Conservation (phyloP, 257 asterid genomes). For the Nicotiana attenuata region DNA sequence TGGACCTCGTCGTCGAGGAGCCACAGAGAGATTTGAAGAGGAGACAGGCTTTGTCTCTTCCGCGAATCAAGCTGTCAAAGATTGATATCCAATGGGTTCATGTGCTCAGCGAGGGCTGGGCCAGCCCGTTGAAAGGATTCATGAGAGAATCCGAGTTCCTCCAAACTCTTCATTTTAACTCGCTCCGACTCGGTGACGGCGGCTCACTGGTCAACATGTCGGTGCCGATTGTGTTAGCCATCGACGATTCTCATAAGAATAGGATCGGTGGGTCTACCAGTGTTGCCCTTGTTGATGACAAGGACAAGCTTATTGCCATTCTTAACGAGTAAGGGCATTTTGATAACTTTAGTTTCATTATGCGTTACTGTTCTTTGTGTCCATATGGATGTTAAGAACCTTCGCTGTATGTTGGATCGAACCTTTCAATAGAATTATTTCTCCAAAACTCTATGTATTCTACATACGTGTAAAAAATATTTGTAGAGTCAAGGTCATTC, state of each 20-base stretch:
- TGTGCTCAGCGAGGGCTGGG: constrained; percentile 98
- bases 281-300: constrained; percentile 66
- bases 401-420: too few relatives aligned
- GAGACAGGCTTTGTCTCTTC: constrained; percentile 46
- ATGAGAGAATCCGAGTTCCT: constrained; percentile 97
- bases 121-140: constrained; percentile 90
- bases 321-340: constrained; percentile 58
- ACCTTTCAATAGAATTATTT: too few relatives aligned
- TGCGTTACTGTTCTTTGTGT: neutral
- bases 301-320: constrained; percentile 47
- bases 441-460: too few relatives aligned
- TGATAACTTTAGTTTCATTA: neutral
- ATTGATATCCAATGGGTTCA: constrained; percentile 95
- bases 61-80: constrained; percentile 53
- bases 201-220: constrained; percentile 92
- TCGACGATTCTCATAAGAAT: constrained; percentile 62
- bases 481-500: too few relatives aligned
- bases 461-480: too few relatives aligned
- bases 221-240: constrained; percentile 85
- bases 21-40: constrained; percentile 43
- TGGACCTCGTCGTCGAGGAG: constrained; percentile 54
- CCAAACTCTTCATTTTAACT: constrained; percentile 95
- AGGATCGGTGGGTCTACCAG: constrained; percentile 49
- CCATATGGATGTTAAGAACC: neutral
- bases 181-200: constrained; percentile 66